A percentile compares a stretch with the other conserved stretches of the same genome.
Conservation (phyloP, 148 eudicot species). For the Cornus controversa region DNA sequence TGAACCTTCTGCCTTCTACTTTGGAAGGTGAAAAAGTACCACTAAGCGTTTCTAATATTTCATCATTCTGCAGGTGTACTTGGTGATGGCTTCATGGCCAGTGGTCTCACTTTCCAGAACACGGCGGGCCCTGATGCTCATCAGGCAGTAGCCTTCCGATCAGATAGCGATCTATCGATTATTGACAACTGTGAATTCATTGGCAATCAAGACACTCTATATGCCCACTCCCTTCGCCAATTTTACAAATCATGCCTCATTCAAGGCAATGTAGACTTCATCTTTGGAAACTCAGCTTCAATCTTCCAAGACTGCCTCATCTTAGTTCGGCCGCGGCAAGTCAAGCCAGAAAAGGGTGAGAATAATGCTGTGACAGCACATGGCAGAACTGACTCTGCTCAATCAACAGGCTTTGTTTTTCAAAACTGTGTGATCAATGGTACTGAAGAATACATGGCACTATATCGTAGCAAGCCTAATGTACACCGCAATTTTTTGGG, state of each 20-base stretch:
- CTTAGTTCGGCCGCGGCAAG: slow-evolving; percentile 60
- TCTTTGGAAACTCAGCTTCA: slow-evolving; percentile 78
- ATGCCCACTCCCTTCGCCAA: slow-evolving; percentile 81
- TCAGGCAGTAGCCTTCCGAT: slow-evolving; percentile 88
- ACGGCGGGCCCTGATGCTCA: slow-evolving; percentile 79
- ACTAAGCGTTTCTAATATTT: no score
- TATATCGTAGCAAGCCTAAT: slow-evolving; percentile 56
- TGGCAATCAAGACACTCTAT: slow-evolving; percentile 89
- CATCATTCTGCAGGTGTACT: slow-evolving; percentile 38
- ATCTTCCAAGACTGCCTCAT: slow-evolving; percentile 72
- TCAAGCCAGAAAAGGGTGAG: slow-evolving; percentile 70
- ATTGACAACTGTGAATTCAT: slow-evolving; percentile 80
- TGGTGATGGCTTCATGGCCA: slow-evolving; percentile 92
- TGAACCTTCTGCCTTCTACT: no score
- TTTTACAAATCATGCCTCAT: slow-evolving; percentile 67
- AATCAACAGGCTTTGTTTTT: slow-evolving; percentile 70
- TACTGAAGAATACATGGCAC: slow-evolving; percentile 62
- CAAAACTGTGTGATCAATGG: slow-evolving; percentile 59
- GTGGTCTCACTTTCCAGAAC: slow-evolving; percentile 72
- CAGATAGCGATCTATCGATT: slow-evolving; percentile 74
- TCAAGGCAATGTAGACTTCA: slow-evolving; percentile 87
- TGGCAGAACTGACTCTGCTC: slow-evolving; percentile 77
- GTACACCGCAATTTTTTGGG: slow-evolving; percentile 72
- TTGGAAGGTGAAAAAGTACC: no score
- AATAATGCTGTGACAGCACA: slow-evolving; percentile 80